A percentile compares a stretch with the other conserved stretches of the same genome.
Conservation (phyloP, 805 yeast species). For the Kluyveromyces dobzhanskii region DNA sequence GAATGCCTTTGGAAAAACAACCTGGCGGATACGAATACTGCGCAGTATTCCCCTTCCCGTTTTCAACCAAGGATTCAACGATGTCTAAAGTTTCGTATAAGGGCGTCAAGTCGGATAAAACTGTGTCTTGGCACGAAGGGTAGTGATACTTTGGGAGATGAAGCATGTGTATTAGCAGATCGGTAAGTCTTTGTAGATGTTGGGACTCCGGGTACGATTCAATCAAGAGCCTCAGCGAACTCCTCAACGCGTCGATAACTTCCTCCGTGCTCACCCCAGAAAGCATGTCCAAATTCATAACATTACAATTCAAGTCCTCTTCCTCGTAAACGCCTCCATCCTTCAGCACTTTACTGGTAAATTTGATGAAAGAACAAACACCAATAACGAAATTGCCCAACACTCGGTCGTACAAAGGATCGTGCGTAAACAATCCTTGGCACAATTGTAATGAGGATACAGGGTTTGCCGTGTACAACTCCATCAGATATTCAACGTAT, state of each 20-base stretch:
- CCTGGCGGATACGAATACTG: conserved; percentile 20
- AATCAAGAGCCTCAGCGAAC: not conserved
- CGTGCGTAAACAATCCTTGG: conserved; percentile 16
- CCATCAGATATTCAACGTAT: conserved; percentile 54
- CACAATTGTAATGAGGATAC: conserved; percentile 7
- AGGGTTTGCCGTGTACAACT: conserved; percentile 29
- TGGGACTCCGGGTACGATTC: conserved; percentile 10
- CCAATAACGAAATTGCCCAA: conserved; percentile 46
- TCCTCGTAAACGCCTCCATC: conserved; percentile 62
- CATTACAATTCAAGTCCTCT: conserved; percentile 62
- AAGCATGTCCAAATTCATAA: conserved; percentile 45
- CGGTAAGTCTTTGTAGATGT: conserved; percentile 13
- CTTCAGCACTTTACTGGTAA: conserved; percentile 37
- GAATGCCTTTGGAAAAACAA: conserved; percentile 40
- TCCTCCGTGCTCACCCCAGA: conserved; percentile 9
- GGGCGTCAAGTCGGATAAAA: not conserved
- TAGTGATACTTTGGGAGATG: conserved; percentile 6
- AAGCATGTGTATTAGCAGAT: conserved; percentile 15
- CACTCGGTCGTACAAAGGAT: conserved; percentile 39
- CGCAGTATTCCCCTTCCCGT: not conserved
- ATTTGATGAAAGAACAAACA: conserved; percentile 44
- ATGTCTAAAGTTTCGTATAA: not conserved
- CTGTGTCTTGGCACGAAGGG: not conserved
- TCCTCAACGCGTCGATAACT: conserved; percentile 1
- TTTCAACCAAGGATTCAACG: not conserved